Conservation (phyloP, 1,284 basidiomycete genomes). For the Cryptococcus sp. region DNA sequence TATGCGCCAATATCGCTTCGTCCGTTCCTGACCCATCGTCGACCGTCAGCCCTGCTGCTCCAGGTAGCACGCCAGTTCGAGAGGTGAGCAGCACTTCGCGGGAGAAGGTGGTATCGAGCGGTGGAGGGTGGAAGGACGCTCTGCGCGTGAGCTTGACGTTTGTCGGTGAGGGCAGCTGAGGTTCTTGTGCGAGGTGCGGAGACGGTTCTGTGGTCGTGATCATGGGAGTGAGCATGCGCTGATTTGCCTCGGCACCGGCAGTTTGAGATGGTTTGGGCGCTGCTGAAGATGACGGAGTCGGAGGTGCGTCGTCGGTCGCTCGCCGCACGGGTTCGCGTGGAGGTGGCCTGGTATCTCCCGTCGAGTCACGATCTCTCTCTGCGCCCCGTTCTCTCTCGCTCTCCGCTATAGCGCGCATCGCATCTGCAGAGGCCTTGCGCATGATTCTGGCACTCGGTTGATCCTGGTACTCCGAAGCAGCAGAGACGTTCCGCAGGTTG, state of each 20-base stretch:
- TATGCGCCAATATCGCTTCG: slow-evolving; percentile 79
- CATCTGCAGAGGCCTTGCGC: slow-evolving; percentile 13
- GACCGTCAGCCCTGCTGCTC: slow-evolving; percentile 43
- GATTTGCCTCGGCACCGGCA: not conserved
- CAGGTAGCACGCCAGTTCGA: slow-evolving; percentile 40
- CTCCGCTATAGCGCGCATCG: slow-evolving; percentile 18
- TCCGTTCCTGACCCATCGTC: slow-evolving; percentile 63
- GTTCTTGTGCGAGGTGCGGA: slow-evolving; percentile 25
- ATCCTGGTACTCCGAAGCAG: slow-evolving; percentile 23
- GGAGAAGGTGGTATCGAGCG: slow-evolving; percentile 51
- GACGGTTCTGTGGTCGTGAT: slow-evolving; percentile 43
- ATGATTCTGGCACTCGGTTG: slow-evolving; percentile 1
- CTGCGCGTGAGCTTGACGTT: slow-evolving; percentile 26
- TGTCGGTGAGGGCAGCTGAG: slow-evolving; percentile 13
- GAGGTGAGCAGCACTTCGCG: slow-evolving; percentile 68
- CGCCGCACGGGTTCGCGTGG: slow-evolving; percentile 1
- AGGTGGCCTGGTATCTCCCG: not conserved
- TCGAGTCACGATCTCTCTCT: slow-evolving; percentile 1
- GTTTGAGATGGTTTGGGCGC: not conserved
- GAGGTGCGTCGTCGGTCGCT: slow-evolving; percentile 7
- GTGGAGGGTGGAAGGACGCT: slow-evolving; percentile 51
- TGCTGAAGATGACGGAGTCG: slow-evolving; percentile 9
- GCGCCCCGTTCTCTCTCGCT: not conserved
- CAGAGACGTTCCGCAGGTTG: slow-evolving; percentile 18
- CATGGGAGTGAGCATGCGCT: slow-evolving; percentile 20